A percentile compares a stretch with the other conserved stretches of the same genome.
Evolutionary conservation across 371 early-diverging fungal genomes (phyloP).

Genomic region (Syncephalastrum racemosum): DNA sequence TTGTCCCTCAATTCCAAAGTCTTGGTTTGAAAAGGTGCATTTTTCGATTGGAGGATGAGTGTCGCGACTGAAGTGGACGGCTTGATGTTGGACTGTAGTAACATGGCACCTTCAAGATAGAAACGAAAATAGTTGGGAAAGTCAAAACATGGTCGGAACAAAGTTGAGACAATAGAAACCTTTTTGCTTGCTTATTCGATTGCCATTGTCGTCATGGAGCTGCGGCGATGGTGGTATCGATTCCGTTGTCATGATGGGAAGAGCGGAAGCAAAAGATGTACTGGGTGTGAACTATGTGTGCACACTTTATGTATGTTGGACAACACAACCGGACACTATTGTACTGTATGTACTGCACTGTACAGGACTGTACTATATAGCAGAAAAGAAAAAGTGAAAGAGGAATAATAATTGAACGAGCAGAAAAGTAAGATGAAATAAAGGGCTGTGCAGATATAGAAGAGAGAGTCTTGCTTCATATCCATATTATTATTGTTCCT

Average conservation of each 20-base stretch:
- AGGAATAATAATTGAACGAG: background rate
- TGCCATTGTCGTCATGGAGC: background rate
- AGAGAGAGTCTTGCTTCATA: background rate
- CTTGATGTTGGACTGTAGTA: slow-evolving; percentile 6
- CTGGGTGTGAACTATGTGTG: background rate
- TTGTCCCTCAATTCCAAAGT: slow-evolving; percentile 61
- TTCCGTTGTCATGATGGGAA: slow-evolving; percentile 5
- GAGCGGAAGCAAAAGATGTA: background rate
- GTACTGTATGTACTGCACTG: too few relatives aligned
- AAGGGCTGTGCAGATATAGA: background rate
- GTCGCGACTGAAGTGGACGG: slow-evolving; percentile 14
- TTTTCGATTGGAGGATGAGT: slow-evolving; percentile 62
- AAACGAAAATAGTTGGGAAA: background rate
- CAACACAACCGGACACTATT: background rate
- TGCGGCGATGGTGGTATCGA: background rate
- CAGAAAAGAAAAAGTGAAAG: background rate
- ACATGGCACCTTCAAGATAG: background rate
- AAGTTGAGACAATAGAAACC: background rate
- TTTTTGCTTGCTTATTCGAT: slow-evolving; percentile 1
- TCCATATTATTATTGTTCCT: too few relatives aligned
- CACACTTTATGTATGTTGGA: background rate
- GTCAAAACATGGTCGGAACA: background rate
- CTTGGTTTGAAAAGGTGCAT: slow-evolving; percentile 64
- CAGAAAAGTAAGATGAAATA: background rate
- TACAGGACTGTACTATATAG: background rate